Evolutionary conservation across 2,329 filamentous ascomycete species (phyloP).

Genomic region (Macrophomina phaseolina): DNA sequence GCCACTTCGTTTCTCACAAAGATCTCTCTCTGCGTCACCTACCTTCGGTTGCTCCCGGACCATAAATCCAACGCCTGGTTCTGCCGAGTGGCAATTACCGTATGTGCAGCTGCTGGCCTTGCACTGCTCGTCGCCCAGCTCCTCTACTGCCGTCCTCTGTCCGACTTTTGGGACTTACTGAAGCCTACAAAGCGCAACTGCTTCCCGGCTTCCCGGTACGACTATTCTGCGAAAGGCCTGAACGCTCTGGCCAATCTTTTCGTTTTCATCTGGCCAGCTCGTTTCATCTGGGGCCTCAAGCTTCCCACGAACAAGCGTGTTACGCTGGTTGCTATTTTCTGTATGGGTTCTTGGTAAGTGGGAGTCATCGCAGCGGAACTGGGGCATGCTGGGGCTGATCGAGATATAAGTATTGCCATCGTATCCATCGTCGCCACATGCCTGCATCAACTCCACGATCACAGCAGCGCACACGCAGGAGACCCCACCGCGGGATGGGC

Average conservation of each 20-base stretch:
- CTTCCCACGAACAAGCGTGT: neutral
- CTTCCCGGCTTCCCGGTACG: neutral
- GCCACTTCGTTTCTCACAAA: neutral
- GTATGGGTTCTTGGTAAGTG: too few species aligned
- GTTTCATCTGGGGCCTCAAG: neutral
- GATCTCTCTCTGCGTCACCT: neutral
- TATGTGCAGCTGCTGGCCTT: neutral
- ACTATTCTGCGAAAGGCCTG: neutral
- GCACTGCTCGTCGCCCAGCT: neutral
- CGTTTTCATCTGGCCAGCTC: neutral
- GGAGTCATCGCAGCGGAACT: too few species aligned
- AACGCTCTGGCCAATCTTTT: neutral
- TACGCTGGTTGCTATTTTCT: too few species aligned
- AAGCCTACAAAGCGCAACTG: neutral
- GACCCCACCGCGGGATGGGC: slow-evolving; percentile 30
- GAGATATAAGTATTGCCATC: too few species aligned
- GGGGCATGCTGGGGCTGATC: too few species aligned
- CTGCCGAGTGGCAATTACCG: neutral
- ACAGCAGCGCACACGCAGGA: too few species aligned
- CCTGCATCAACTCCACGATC: too few species aligned
- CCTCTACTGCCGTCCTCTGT: neutral
- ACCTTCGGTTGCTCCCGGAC: neutral
- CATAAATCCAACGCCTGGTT: neutral
- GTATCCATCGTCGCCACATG: too few species aligned
- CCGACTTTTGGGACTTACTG: neutral